Base-by-base conservation (phyloP, 2,329 filamentous ascomycete genomes). In the Botrytis hyacinthi region DNA sequence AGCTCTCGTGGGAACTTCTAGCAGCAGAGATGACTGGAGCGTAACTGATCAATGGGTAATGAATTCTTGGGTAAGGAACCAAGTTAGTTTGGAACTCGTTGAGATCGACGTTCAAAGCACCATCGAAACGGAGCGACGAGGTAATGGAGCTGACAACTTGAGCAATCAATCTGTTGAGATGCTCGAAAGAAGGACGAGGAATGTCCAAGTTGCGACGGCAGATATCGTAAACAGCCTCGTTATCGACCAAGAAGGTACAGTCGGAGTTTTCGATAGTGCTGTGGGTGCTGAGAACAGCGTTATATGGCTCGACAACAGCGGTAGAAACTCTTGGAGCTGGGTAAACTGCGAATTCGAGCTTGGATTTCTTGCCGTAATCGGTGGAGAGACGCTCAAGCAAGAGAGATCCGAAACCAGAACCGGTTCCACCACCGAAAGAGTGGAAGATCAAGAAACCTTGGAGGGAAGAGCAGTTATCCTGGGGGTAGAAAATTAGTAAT, bases 61-160 rank as follows among this genome's bases (percentile, higher is more conserved):
- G 89, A 77, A 91, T 91, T 80, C 89, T 86, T 37, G 89, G 89
- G 82, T 89, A 91, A 10, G 89, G 89, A 70, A 91, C 89, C 82
- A 91, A 82, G 82, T 91, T 91, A 77, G 89, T 91, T 83, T 91
- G 89, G 84, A 91, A 91, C 80, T 91, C 89, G 80, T 89, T 89
- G 80, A 91, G 81, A 81, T 91, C 89, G 79, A 91, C 89, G 76
- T 91, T 91, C 79, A 91, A 85, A 65, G 88, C 88, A 78, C 89
- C 89, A 78, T 91, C 89, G 76, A 91, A 91, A 70, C 89, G 86
- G 76, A 91, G 83, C 76, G 87, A 89, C 54, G 88, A 89, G 46
- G 89, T 91, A 78, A 91, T 90, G 46, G 88, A 90, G 82, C 87
- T 90, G 77, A 91, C 89, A 73, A 91, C 89, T 81, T 91, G 89